phyloP scores from a whole-genome alignment of 768 basidiomycete genomes.

The Cystofilobasidium macerans region DNA sequence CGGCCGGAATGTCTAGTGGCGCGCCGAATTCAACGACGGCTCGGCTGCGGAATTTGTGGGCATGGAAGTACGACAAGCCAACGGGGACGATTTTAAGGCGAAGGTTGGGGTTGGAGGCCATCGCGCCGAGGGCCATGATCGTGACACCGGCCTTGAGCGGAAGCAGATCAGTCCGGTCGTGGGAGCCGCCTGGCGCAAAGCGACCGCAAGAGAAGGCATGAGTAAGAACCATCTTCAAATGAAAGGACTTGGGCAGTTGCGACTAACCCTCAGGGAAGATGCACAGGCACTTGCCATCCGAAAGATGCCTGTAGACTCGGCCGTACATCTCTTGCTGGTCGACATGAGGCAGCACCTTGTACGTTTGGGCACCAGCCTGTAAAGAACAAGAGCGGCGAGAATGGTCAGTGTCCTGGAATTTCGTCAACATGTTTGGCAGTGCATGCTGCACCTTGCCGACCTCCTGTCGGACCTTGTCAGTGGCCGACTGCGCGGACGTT shows the following conservation, averaged over 20 bases:
- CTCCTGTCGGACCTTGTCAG: conserved; percentile 46
- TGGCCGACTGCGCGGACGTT: background rate
- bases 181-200: conserved; percentile 83
- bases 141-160: conserved; percentile 96
- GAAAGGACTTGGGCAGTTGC: conserved; percentile 1
- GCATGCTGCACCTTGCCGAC: conserved; percentile 54
- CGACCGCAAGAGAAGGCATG: conserved; percentile 1
- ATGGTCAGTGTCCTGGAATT: background rate
- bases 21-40: conserved; percentile 94
- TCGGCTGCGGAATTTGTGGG: conserved; percentile 76
- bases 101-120: conserved; percentile 77
- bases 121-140: conserved; percentile 94
- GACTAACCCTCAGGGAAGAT: conserved; percentile 89
- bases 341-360: conserved; percentile 73
- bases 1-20: conserved; percentile 80
- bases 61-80: conserved; percentile 61
- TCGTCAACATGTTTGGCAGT: background rate
- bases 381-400: background rate
- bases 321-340: conserved; percentile 93
- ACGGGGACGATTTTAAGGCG: conserved; percentile 75
- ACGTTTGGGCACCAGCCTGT: conserved; percentile 38
- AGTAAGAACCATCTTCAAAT: too few species aligned
- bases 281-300: conserved; percentile 78
- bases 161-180: conserved; percentile 90
- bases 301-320: conserved; percentile 76